Base-by-base conservation (phyloP, 192 early-diverging fungal species). In the Linnemannia schmuckeri region DNA sequence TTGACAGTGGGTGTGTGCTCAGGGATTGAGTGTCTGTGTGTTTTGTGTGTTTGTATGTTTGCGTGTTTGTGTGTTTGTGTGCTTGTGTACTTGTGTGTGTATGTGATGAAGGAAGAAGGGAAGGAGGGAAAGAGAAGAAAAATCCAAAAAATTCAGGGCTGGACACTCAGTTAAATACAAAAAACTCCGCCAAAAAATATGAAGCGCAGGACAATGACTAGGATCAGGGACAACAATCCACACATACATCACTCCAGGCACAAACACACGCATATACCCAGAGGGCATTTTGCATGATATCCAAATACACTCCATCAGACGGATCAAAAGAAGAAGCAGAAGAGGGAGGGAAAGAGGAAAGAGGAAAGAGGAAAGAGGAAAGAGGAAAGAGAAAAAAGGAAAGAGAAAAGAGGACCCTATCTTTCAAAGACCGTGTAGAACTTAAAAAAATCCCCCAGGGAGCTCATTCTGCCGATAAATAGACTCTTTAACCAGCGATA, bases 121-220 rank as follows among this genome's bases (percentile, higher is more conserved):
- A 33, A 33, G 2, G 55, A 61, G 55, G n/a, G n/a, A 61, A 61
- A 61, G 24, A 4, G 24, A 30, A 7, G 27, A 27, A 10, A 27
- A 5, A 61, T 6, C 3, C 18, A 24, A 18, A 55, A 55, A 24
- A 24, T 55, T 41, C 41, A 42, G 41, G 38, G 35, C 38, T 42
- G 41, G 70, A 35, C 41, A 42, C 10, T 4, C 20, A 4, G 22
- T 38, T 72, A 42, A 42, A 41, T 38, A 72, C 37, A 42, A 42
- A 72, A 38, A 72, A 72, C 38, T 72, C 61, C 61, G 61, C 61
- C 30, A 30, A 30, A 66, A 66, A 66, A 66, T 66, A 66, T 33
- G 27, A 72, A 41, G 15, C 70, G 70, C 35, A 40, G 35, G 70
- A 72, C 37, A 40, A 10, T 72, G 30, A 70, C 4, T 37, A 24